These are phyloP conservation scores for Xerocomus amazonicus DNA, from an alignment of 1,284 basidiomycete species.

Conservation along the genomic window DNA sequence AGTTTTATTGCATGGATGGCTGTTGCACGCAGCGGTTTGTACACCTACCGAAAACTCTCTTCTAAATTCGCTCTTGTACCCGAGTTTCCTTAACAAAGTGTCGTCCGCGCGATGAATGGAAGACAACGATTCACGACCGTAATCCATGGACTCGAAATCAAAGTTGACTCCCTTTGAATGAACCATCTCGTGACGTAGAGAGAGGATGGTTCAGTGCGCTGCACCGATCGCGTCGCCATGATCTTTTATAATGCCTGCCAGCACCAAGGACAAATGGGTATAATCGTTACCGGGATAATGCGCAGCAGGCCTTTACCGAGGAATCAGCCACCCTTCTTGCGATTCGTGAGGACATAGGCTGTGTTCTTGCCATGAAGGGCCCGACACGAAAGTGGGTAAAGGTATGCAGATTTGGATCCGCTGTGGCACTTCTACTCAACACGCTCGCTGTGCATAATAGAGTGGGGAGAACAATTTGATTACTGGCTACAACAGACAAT, in stretches of 20 bases:
- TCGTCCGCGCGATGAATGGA: constrained; percentile 39
- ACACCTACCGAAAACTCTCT: constrained; percentile 64
- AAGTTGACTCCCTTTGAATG: constrained; percentile 1
- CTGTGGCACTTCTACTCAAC: too few relatives aligned
- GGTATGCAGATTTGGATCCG: too few relatives aligned
- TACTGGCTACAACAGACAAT: not conserved
- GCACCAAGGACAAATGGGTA: too few relatives aligned
- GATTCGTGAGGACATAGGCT: too few relatives aligned
- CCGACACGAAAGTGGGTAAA: not conserved
- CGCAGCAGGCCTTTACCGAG: too few relatives aligned
- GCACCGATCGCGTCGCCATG: too few relatives aligned
- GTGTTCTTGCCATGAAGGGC: too few relatives aligned
- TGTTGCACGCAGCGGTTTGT: not conserved
- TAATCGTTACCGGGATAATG: too few relatives aligned
- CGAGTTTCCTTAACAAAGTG: constrained; percentile 54
- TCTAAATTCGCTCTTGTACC: constrained; percentile 71
- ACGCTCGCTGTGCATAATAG: not conserved
- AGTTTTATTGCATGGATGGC: not conserved
- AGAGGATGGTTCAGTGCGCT: not conserved
- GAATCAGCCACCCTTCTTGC: too few relatives aligned
- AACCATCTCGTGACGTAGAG: constrained; percentile 8
- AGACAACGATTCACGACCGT: constrained; percentile 4
- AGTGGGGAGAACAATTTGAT: constrained; percentile 11
- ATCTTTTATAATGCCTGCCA: too few relatives aligned
- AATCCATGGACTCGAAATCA: constrained; percentile 2